Evolutionary conservation across 352 stramenopile species (phyloP).

Genomic region (Pythium scleroteichum): DNA sequence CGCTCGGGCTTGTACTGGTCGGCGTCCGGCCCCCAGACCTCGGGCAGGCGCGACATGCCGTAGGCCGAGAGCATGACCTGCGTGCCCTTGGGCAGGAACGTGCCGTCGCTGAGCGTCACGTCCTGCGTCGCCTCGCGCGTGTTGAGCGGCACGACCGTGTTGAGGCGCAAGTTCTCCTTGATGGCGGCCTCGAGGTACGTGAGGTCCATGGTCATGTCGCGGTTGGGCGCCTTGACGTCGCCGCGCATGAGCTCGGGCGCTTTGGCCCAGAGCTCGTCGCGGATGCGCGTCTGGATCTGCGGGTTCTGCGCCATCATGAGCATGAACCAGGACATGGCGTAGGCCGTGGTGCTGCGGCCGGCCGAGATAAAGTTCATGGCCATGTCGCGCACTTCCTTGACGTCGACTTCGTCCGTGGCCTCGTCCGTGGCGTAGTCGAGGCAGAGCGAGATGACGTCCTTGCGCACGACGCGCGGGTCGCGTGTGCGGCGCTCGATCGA

Average conservation of each 20-base stretch:
- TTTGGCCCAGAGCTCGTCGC: constrained; percentile 44
- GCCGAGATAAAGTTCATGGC: constrained; percentile 71
- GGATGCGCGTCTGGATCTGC: constrained; percentile 41
- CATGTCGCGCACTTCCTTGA: constrained; percentile 61
- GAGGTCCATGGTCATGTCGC: constrained; percentile 51
- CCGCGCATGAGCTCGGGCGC: constrained; percentile 37
- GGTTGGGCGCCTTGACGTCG: constrained; percentile 26
- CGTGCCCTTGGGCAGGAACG: constrained; percentile 49
- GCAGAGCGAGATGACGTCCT: constrained; percentile 42
- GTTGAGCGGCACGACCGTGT: constrained; percentile 58
- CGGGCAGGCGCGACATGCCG: constrained; percentile 18
- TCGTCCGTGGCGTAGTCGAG: constrained; percentile 8
- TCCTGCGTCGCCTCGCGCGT: constrained; percentile 47
- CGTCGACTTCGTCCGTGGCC: constrained; percentile 1
- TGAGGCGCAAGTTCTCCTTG: constrained; percentile 67
- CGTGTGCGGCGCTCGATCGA: constrained; percentile 22
- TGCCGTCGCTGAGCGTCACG: constrained; percentile 61
- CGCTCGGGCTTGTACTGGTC: constrained; percentile 65
- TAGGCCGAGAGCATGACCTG: constrained; percentile 58
- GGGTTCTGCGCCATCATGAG: constrained; percentile 74
- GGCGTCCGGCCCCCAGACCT: constrained; percentile 68
- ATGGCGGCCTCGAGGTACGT: constrained; percentile 66
- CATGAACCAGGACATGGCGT: constrained; percentile 64
- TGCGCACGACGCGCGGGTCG: not conserved
- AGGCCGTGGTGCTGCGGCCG: constrained; percentile 71